A percentile compares a stretch with the other conserved stretches of the same genome.
Conservation (phyloP, 257 asterid genomes). For the Plantago major region DNA sequence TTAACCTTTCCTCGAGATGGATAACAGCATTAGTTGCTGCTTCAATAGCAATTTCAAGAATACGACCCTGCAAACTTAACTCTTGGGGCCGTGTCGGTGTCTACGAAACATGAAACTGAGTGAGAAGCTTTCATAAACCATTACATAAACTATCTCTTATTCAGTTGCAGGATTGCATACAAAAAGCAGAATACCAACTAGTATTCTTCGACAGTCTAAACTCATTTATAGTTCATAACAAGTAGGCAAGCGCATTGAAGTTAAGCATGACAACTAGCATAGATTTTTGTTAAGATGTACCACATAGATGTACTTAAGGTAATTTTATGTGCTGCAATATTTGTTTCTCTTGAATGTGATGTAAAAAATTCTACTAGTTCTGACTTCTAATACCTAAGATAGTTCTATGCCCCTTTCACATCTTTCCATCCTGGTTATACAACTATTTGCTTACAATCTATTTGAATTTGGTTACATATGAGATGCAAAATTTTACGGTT, state of each 20-base stretch:
- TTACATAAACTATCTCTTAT: neutral
- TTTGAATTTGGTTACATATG: too few species aligned
- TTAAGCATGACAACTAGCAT: constrained; percentile 7
- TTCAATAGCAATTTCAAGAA: constrained; percentile 84
- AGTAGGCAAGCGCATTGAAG: neutral
- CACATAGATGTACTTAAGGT: too few species aligned
- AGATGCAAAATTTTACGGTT: too few species aligned
- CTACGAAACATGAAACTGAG: constrained; percentile 38
- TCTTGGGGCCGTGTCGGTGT: constrained; percentile 57
- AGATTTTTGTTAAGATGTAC: too few species aligned
- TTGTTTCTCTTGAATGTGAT: too few species aligned
- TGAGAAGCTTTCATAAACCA: constrained; percentile 19
- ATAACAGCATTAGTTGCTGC: constrained; percentile 76
- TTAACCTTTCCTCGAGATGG: constrained; percentile 61
- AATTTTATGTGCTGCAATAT: too few species aligned
- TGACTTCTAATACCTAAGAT: too few species aligned
- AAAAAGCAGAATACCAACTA: constrained; percentile 17
- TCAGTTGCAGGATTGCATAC: constrained; percentile 14
- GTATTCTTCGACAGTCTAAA: constrained; percentile 12
- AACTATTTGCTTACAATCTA: too few species aligned
- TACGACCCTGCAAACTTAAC: constrained; percentile 52
- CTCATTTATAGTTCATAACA: constrained; percentile 12
- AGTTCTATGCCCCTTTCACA: too few species aligned
- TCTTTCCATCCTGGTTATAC: too few species aligned
- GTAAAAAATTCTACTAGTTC: too few species aligned